Evolutionary conservation across 164 flowering plant species (phyloP), one percentile per base, ranked within the genome.

Genomic region (Stephania cephalantha): DNA sequence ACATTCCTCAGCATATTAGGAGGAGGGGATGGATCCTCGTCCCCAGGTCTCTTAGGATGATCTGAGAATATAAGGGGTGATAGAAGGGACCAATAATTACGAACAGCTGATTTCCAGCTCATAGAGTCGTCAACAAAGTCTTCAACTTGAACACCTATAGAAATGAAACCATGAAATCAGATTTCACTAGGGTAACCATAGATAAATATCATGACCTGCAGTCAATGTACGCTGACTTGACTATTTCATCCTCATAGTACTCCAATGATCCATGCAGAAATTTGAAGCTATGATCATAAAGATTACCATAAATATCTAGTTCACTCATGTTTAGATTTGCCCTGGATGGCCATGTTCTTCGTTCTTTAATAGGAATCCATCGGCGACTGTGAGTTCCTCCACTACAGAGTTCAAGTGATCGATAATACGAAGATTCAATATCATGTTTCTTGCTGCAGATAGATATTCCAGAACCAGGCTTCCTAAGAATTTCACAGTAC

Each of bases 1-100:
- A 96, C 97, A 87, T 94, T 96, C 75, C 99, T 83, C 48, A 94
- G 83, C 99, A 96, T 96, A 86, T 96, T 94, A 79, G 78, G 91
- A 68, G 99, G 99, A 25, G 99, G 97, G 61, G 91, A 86, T 70
- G 99, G 98, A 87, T 94, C 99, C 83, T 96, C 99, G 80, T 90
- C 98, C 6, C 99, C 98, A 45, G 98, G 99, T 79, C 99, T 87
- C 83, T 96, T 96, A 9, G 99, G 99, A 82, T 94, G 99, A 84
- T 96, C 99, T 1, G 98, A 96, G 86, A 96, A 96, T 75, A 96
- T 88, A 11, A 90, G 72, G 18, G 99, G 99, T 31, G 99, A 94
- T 12, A 96, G 90, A 31, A 96, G 90, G 74, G 99, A 91, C 99
- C 99, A 96, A 80, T 90, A 96, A 73, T 94, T 86, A 3, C 78